Evolutionary conservation across 2,329 filamentous ascomycete genomes (phyloP), one percentile per base, ranked within the genome.

Genomic region (Acrodontium crateriforme): DNA sequence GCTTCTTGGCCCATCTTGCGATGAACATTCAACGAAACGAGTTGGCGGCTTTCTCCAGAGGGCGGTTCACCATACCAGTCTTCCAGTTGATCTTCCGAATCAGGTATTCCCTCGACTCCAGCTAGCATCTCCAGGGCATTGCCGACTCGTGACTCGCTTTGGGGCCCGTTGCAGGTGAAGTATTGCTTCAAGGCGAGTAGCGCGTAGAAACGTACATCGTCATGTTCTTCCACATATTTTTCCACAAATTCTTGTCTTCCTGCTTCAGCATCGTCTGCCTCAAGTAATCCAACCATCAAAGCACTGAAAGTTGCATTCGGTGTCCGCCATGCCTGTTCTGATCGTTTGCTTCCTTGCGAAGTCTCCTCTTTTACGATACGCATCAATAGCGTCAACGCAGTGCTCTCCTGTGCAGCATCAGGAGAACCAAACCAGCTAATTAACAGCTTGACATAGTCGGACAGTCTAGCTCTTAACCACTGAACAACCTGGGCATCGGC

Each of bases 201-300:
- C 1, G 83, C 82, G 52, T 79, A 83, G 52, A 77, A 92, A 38
- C 82, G 69, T 35, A 94, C 65, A 53, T 95, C 89, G 45, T 89
- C 79, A 49, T 76, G 84, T 51, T 77, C 66, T 49, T 80, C 74
- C 27, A 84, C 64, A 49, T 74, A 94, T 40, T 82, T 82, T 32
- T 80, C 69, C 15, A 78, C 63, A 39, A 87, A 94, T 30, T 82
- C 74, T 25, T 71, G 64, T 27, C 74, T 68, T n/a, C 76, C 61
- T 18, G 67, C 63, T 20, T 71, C 67, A 12, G 65, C 62, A 22
- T 69, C 62, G 16, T 63, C 60, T 4, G 70, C 62, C 16, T 63
- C 57, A 11, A 92, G 48, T 3, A 93, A 44, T 0, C 61, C 61
- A 19, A 62, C 55, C 8, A 93, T 57, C 16, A 91, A 65, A 8